Evolutionary conservation across 2,329 filamentous ascomycete genomes (phyloP).

Genomic region (Diaporthe aspalathi): DNA sequence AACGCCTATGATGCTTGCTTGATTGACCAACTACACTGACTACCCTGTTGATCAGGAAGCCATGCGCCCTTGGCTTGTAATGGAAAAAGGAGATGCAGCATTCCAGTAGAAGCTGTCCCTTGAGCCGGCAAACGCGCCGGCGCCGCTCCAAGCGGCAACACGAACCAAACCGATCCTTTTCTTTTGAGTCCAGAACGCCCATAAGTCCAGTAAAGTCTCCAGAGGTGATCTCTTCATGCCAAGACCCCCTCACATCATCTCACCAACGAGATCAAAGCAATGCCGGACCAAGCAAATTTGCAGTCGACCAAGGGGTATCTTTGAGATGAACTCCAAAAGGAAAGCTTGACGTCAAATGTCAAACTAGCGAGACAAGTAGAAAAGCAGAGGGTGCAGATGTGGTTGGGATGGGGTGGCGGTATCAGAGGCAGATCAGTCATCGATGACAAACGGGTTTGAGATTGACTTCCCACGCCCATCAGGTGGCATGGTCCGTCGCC

Average conservation of each 20-base stretch:
- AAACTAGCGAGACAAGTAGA: not conserved
- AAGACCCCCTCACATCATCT: not conserved
- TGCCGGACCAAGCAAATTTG: not conserved
- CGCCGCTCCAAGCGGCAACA: not conserved
- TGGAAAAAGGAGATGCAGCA: not conserved
- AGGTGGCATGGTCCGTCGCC: slow-evolving; percentile 7
- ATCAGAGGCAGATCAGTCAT: not conserved
- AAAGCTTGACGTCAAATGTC: not conserved
- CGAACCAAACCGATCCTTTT: not conserved
- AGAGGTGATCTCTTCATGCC: not conserved
- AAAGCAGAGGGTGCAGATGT: not conserved
- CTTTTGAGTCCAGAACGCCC: not conserved
- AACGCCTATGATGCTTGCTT: not conserved
- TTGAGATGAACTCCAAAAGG: slow-evolving; percentile 17
- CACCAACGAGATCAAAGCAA: slow-evolving; percentile 8
- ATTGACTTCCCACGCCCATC: not conserved
- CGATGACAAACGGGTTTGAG: slow-evolving; percentile 20
- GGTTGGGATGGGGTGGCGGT: not conserved
- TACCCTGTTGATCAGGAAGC: not conserved
- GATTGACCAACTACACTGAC: not conserved
- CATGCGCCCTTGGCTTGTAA: not conserved
- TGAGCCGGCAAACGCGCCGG: not conserved
- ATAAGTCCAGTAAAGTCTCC: not conserved
- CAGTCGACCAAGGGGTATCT: slow-evolving; percentile 18
- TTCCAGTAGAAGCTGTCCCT: not conserved